Conservation (phyloP, 306 rosid species). For the Citrullus mucosospermus region DNA sequence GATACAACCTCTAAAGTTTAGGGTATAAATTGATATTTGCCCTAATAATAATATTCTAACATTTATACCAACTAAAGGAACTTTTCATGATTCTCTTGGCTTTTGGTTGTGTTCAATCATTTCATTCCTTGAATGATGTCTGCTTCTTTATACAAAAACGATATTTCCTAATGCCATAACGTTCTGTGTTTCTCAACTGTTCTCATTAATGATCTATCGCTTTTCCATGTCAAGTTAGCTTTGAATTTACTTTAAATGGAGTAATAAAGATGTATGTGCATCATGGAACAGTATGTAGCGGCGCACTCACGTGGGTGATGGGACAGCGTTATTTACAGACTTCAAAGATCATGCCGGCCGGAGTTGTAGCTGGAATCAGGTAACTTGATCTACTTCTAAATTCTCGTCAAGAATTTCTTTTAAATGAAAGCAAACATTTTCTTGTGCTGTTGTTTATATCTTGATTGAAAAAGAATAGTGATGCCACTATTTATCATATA, state of each 20-base stretch:
- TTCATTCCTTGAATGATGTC: background rate
- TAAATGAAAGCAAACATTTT: background rate
- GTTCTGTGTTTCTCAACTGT: background rate
- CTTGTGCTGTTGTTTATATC: background rate
- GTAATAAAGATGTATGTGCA: background rate
- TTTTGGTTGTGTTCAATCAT: background rate
- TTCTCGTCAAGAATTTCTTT: background rate
- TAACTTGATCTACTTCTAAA: conserved; percentile 9
- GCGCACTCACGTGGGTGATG: conserved; percentile 51
- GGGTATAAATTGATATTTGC: too few relatives aligned
- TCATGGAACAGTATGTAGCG: conserved; percentile 48
- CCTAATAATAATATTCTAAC: background rate
- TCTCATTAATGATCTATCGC: background rate
- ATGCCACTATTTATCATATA: background rate
- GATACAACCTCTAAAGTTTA: too few relatives aligned
- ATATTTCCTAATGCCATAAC: background rate
- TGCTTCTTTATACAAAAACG: too few relatives aligned
- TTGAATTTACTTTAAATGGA: background rate
- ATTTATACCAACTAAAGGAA: background rate
- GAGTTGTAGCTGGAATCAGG: conserved; percentile 78
- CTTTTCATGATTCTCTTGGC: background rate
- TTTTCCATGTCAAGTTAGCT: background rate
- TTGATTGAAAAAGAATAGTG: background rate
- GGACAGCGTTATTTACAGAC: conserved; percentile 67
- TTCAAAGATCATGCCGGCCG: conserved; percentile 85